Evolutionary conservation across 345 rosid genomes (phyloP).

Genomic region (Populus deltoides): DNA sequence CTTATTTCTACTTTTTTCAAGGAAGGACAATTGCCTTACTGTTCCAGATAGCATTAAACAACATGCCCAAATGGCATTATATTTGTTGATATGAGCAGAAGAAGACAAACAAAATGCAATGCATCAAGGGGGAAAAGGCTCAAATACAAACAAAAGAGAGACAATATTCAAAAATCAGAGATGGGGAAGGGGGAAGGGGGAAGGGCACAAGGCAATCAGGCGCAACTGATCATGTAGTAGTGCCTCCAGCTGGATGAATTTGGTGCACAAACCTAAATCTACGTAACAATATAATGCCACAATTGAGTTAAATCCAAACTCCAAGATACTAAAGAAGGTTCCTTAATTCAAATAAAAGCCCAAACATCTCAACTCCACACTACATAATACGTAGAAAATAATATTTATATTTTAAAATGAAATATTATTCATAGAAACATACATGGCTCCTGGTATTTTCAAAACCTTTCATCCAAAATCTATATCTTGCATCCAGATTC

Average conservation of each 20-base stretch:
- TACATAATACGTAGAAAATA: not conserved
- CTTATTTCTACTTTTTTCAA: no score
- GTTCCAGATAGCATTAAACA: not conserved
- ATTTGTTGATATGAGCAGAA: not conserved
- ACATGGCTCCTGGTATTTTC: not conserved
- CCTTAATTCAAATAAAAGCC: not conserved
- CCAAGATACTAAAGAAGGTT: no score
- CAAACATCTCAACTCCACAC: not conserved
- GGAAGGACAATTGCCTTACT: no score
- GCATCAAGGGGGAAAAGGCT: not conserved
- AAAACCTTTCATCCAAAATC: not conserved
- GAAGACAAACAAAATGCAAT: not conserved
- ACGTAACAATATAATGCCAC: not conserved
- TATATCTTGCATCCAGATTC: not conserved
- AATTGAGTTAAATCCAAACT: not conserved
- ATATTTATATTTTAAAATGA: not conserved
- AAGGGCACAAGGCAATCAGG: not conserved
- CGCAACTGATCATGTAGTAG: not conserved
- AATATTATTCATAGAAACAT: not conserved
- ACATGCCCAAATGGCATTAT: conserved; percentile 5
- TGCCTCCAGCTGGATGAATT: not conserved
- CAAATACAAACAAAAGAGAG: not conserved
- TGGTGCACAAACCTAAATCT: not conserved
- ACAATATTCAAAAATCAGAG: not conserved
- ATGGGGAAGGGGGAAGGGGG: not conserved